Evolutionary conservation across 352 stramenopile species (phyloP), one percentile per base, ranked within the genome.

Genomic region (Pythium biforme): DNA sequence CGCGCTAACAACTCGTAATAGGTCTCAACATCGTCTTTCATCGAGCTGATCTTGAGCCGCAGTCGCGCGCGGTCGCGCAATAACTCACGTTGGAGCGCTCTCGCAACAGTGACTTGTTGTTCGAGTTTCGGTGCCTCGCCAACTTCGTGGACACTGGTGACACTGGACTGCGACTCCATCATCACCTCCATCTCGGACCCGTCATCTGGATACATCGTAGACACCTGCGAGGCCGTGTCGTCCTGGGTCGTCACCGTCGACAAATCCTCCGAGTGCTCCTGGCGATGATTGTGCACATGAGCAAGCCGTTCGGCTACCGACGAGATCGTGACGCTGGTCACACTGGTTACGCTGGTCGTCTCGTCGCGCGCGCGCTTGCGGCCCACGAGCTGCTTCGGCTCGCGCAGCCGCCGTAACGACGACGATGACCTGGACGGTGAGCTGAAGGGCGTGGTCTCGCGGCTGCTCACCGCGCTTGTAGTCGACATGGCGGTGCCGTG

Each of bases 11-110:
- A 20, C 20, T 70, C 60, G 41, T 84, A 89, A 52, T 81, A 83
- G 55, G 73, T 78, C 51, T 83, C 74, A 22, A 89, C 79, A 40
- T 86, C 77, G 0, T 80, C 70, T 27, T 70, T 69, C 40, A 89
- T 31, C 31, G 39, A 60, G 33, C 73, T 50, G 23, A 63, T 68
- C 57, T 83, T 82, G 29, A 89, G 75, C 27, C 67, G 74, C 64
- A 87, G 73, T 15, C 74, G 62, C 25, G 66, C 68, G 19, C 76
- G 83, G 29, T 87, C 79, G 12, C 72, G 69, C 17, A 81, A 31
- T 9, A 89, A 51, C 14, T 84, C 72, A 20, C 75, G 39, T 23
- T 79, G 65, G 19, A 89, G 68, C 14, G 63, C 71, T 14, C 51
- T 69, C 0, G 69, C 77, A 2, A 86, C 64, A 10, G 77, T 34